phyloP scores from a whole-genome alignment of 768 basidiomycete species.

The Boletus barrowsii region DNA sequence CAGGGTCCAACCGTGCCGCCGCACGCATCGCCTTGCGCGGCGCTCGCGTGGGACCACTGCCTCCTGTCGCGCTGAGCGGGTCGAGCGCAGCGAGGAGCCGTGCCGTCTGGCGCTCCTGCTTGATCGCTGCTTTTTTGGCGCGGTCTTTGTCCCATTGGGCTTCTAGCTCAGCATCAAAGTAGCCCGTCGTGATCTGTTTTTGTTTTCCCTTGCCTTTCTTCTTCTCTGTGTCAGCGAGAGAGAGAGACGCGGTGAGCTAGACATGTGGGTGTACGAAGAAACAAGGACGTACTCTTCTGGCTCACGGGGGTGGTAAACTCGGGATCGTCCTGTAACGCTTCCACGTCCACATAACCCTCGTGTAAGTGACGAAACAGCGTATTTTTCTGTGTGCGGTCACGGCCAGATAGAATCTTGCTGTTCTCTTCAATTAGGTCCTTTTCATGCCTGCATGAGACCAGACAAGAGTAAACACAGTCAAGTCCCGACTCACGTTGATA shows the following conservation, averaged over 20 bases:
- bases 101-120: conserved; percentile 56
- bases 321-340: conserved; percentile 25
- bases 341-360: conserved; percentile 48
- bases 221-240: conserved; percentile 17
- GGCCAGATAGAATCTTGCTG: conserved; percentile 42
- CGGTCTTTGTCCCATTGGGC: conserved; percentile 82
- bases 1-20: conserved; percentile 49
- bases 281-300: conserved; percentile 47
- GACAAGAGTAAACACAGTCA: background rate
- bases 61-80: conserved; percentile 41
- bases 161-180: conserved; percentile 55
- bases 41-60: conserved; percentile 3
- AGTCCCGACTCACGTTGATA: conserved; percentile 46
- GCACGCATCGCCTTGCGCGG: conserved; percentile 65
- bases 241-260: background rate
- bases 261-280: background rate
- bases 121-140: conserved; percentile 74
- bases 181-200: background rate
- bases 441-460: conserved; percentile 35
- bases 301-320: conserved; percentile 19
- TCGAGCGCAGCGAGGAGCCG: conserved; percentile 59
- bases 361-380: conserved; percentile 57
- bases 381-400: conserved; percentile 50
- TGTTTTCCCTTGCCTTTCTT: conserved; percentile 28
- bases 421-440: conserved; percentile 66